Evolutionary conservation across 108 stramenopile genomes (phyloP).

Genomic region (Nannochloropsis gaditana): DNA sequence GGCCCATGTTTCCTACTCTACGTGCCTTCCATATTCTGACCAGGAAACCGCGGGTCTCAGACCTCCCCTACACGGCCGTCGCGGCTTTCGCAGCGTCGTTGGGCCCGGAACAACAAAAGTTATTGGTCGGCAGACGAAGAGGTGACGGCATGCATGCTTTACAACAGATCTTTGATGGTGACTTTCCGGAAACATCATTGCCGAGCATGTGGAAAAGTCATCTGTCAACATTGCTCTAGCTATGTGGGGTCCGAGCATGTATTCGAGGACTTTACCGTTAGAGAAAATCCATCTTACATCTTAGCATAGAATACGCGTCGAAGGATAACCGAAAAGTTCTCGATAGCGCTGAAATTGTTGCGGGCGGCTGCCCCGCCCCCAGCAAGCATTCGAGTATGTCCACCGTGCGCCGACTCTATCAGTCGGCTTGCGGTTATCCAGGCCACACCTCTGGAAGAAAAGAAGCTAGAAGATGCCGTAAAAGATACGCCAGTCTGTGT

Average conservation of each 20-base stretch:
- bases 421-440: not conserved
- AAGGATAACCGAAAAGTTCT: too few species aligned
- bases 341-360: not conserved
- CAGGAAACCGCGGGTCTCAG: too few species aligned
- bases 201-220: not conserved
- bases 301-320: not conserved
- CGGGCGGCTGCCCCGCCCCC: not conserved
- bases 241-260: not conserved
- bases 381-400: not conserved
- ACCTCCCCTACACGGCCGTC: too few species aligned
- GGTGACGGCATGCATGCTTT: not conserved
- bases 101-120: not conserved
- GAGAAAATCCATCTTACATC: not conserved
- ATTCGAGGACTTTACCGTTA: not conserved
- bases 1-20: too few species aligned
- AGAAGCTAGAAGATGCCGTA: not conserved
- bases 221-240: not conserved
- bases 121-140: not conserved
- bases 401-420: not conserved
- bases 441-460: not conserved
- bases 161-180: not conserved
- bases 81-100: not conserved
- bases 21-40: too few species aligned
- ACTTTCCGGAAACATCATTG: slow-evolving; percentile 17
- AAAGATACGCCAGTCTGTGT: not conserved